Conservation (phyloP, 2,329 filamentous ascomycete species). For the Scytalidium lignicola region DNA sequence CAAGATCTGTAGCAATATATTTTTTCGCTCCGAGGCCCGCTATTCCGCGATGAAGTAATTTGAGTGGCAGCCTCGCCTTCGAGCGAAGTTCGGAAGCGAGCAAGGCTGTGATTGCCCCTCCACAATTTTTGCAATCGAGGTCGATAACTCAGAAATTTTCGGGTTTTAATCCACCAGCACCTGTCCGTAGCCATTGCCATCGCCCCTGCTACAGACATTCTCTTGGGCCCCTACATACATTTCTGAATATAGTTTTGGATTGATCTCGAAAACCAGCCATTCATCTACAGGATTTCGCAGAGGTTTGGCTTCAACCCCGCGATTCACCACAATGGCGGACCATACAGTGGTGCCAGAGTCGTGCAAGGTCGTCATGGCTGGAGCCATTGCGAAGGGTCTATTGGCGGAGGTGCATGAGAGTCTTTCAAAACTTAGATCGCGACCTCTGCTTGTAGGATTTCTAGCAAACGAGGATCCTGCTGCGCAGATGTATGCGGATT, state of each 20-base stretch:
- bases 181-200: background rate
- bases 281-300: too few relatives aligned
- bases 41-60: too few relatives aligned
- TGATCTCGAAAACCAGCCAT: too few relatives aligned
- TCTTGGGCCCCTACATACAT: background rate
- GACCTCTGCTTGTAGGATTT: conserved; percentile 83
- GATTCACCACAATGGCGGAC: conserved; percentile 9
- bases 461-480: conserved; percentile 88
- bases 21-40: too few relatives aligned
- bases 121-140: background rate
- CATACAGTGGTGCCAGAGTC: conserved; percentile 34
- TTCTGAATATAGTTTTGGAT: background rate
- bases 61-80: background rate
- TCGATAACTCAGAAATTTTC: background rate
- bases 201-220: background rate
- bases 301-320: background rate
- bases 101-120: background rate
- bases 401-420: conserved; percentile 73
- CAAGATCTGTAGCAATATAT: too few relatives aligned
- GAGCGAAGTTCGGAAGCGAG: background rate
- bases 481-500: conserved; percentile 90
- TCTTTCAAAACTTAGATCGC: conserved; percentile 63
- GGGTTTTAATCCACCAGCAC: background rate
- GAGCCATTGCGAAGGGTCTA: conserved; percentile 77
- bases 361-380: conserved; percentile 91